phyloP scores from a whole-genome alignment of 176 grass and related monocot species.

The Avena atlantica region DNA sequence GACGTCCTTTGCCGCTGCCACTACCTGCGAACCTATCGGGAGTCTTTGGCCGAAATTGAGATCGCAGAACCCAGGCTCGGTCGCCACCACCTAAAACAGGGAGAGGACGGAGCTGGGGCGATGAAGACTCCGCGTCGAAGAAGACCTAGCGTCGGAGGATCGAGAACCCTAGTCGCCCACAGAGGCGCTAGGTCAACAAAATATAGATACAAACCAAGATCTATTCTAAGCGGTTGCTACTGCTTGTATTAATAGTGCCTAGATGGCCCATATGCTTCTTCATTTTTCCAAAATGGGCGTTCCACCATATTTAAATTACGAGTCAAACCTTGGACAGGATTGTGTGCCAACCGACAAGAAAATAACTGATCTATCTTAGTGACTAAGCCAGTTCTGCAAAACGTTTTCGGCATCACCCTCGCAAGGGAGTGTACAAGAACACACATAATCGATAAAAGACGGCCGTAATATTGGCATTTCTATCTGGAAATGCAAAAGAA shows the following conservation, averaged over 20 bases:
- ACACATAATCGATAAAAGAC: slow-evolving; percentile 28
- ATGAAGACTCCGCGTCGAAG: too few relatives aligned
- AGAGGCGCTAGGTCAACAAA: too few relatives aligned
- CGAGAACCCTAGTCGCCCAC: too few relatives aligned
- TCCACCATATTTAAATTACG: neutral
- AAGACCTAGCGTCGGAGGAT: too few relatives aligned
- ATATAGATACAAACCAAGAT: too few relatives aligned
- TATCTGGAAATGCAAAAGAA: slow-evolving; percentile 58
- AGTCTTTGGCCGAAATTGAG: too few relatives aligned
- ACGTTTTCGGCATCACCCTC: neutral
- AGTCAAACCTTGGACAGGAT: neutral
- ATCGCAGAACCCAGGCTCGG: too few relatives aligned
- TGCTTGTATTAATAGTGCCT: neutral
- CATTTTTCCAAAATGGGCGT: neutral
- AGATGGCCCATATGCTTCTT: neutral
- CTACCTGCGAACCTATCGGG: too few relatives aligned
- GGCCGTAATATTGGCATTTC: slow-evolving; percentile 45
- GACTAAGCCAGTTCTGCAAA: slow-evolving; percentile 15
- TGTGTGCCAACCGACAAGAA: neutral
- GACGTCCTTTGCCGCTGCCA: too few relatives aligned
- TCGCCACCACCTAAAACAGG: too few relatives aligned
- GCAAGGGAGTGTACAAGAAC: neutral
- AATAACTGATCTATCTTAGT: neutral
- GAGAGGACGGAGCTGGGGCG: too few relatives aligned
- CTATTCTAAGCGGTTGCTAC: too few relatives aligned